Percentiles rank a stretch among this genome's conserved stretches.
These are phyloP conservation scores for Passiflora organensis DNA, from an alignment of 345 rosid species.

Conservation along the genomic window DNA sequence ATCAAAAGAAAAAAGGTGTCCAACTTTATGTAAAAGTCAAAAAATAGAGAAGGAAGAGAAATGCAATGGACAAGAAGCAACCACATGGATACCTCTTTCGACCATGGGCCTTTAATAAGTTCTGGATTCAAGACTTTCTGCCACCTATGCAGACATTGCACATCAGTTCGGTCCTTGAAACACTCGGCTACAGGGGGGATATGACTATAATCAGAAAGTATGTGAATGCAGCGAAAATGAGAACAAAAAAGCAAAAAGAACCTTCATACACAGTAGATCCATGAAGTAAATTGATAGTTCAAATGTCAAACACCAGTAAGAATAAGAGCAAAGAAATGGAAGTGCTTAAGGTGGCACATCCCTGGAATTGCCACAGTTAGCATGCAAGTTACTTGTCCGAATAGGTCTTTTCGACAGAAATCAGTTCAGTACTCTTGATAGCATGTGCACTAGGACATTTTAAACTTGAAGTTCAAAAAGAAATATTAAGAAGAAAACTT, in stretches of 20 bases:
- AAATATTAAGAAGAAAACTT: too few relatives aligned
- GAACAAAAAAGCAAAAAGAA: neutral
- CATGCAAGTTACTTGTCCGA: too few relatives aligned
- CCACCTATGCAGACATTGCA: constrained; percentile 99
- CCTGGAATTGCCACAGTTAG: too few relatives aligned
- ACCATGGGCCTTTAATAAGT: constrained; percentile 99
- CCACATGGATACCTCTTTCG: constrained; percentile 70
- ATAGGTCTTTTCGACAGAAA: too few relatives aligned
- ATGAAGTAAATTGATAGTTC: too few relatives aligned
- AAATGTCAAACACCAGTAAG: too few relatives aligned
- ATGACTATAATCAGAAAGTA: constrained; percentile 27
- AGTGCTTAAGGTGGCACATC: too few relatives aligned
- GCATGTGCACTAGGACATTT: too few relatives aligned
- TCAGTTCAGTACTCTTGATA: too few relatives aligned
- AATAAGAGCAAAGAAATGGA: too few relatives aligned
- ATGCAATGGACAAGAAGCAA: constrained; percentile 8
- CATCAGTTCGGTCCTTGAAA: constrained; percentile 99
- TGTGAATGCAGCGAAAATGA: neutral
- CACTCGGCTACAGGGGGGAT: constrained; percentile 73
- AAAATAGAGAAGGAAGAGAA: constrained; percentile 1
- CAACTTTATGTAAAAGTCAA: neutral
- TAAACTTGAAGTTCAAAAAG: too few relatives aligned
- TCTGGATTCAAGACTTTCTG: constrained; percentile 99
- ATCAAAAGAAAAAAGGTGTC: constrained; percentile 2
- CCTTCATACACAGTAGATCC: too few relatives aligned